Percentiles rank a stretch among this genome's conserved stretches.
phyloP scores from a whole-genome alignment of 2,329 filamentous ascomycete genomes.

The Beauveria medogensis region DNA sequence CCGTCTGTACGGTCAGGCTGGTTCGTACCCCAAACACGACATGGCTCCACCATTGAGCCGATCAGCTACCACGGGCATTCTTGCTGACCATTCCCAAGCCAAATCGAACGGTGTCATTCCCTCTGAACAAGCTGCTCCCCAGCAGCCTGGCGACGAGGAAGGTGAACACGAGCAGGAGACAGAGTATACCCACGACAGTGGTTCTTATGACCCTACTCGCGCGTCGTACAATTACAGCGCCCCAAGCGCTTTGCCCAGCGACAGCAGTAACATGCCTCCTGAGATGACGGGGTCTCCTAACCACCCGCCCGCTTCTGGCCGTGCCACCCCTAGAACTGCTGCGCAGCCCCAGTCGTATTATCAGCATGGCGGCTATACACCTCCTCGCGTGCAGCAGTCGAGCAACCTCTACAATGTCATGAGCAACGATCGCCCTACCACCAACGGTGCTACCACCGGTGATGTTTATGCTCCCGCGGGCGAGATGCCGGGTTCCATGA shows the following conservation, averaged over 20 bases:
- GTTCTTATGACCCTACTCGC: conserved; percentile 64
- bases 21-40: conserved; percentile 70
- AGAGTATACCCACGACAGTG: conserved; percentile 82
- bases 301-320: conserved; percentile 72
- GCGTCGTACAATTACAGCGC: conserved; percentile 71
- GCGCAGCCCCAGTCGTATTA: conserved; percentile 68
- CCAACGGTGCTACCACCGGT: conserved; percentile 55
- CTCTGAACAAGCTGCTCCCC: conserved; percentile 38
- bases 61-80: conserved; percentile 46
- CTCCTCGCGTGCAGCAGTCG: conserved; percentile 60
- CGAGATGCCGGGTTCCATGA: conserved; percentile 47
- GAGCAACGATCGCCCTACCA: conserved; percentile 63
- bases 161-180: conserved; percentile 67
- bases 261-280: conserved; percentile 67
- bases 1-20: conserved; percentile 59
- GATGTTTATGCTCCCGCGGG: conserved; percentile 65
- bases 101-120: conserved; percentile 63
- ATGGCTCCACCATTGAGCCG: conserved; percentile 75
- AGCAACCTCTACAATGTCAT: conserved; percentile 87
- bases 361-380: conserved; percentile 64
- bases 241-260: conserved; percentile 55
- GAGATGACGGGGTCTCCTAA: conserved; percentile 76
- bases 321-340: conserved; percentile 77
- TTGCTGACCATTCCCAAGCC: conserved; percentile 54
- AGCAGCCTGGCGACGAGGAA: conserved; percentile 55